phyloP scores from a whole-genome alignment of 2,329 filamentous ascomycete species.

The Epichloe hybrida region DNA sequence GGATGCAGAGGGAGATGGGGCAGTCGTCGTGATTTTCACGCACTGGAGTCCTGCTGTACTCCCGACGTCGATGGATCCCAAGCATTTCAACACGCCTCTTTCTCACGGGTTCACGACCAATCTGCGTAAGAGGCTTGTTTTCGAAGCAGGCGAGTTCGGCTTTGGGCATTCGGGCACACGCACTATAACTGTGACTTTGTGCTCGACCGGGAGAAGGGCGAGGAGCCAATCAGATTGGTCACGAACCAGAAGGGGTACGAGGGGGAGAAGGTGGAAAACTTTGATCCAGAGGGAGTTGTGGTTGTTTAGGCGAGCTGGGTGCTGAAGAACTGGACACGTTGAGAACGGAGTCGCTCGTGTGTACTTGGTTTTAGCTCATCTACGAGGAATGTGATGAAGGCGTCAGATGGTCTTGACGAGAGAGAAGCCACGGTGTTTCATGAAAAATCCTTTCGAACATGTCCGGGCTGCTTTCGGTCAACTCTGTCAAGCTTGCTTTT shows the following conservation, averaged over 20 bases:
- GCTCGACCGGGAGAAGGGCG: conserved; percentile 10
- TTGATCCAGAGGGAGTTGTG: conserved; percentile 10
- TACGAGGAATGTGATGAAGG: background rate
- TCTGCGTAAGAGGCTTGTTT: conserved; percentile 23
- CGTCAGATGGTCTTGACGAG: background rate
- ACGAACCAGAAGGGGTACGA: conserved; percentile 28
- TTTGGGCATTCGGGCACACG: conserved; percentile 37
- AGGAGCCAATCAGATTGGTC: conserved; percentile 18
- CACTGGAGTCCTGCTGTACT: conserved; percentile 29
- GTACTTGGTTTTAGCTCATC: background rate
- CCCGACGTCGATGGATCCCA: conserved; percentile 19
- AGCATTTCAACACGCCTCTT: conserved; percentile 17
- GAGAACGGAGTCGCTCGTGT: background rate
- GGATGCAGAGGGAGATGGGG: conserved; percentile 12
- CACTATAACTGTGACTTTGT: conserved; percentile 31
- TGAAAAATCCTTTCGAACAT: conserved; percentile 17
- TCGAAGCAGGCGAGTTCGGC: conserved; percentile 18
- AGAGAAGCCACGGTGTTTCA: background rate
- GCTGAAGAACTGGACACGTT: background rate
- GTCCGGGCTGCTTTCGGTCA: too few relatives aligned
- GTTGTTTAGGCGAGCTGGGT: too few relatives aligned
- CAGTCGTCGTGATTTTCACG: conserved; percentile 26
- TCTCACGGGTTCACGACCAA: conserved; percentile 26
- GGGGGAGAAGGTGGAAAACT: conserved; percentile 22
- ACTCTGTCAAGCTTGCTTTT: too few relatives aligned